Evolutionary conservation across 768 basidiomycete species (phyloP), one percentile per base, ranked within the genome.

Genomic region (Paxillus ammoniavirescens): DNA sequence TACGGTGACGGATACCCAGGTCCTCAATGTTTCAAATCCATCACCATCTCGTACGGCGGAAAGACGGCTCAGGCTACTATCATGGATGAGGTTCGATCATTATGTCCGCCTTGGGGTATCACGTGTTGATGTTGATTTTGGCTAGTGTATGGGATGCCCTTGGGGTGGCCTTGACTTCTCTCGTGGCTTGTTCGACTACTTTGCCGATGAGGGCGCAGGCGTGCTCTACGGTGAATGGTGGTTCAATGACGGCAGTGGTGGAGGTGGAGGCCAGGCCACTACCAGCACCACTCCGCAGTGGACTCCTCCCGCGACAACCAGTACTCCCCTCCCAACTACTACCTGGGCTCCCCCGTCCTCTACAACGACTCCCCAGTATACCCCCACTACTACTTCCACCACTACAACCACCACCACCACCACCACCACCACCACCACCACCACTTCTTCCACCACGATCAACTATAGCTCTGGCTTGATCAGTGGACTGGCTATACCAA

Each of bases 101-200:
- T 14, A 48, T 17, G 15, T 44, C 35, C n/a, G 36, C 21, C 26
- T 30, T 45, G 9, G 36, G 17, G 35, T 52, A 28, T 28, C 23
- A n/a, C 52, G 49, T 50, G 52, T 23, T 52, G 42, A 42, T 28
- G 26, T 42, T 50, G 26, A 49, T 49, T 17, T 33, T 47, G 1
- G 49, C 18, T 56, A 87, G 81, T 90, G 89, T 65, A 81, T 82
- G 42, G 80, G 77, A 17, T 92, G 90, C 65, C 81, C 82, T 23
- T 77, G 65, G 33, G 78, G 76, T 26, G 89, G 81, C 40, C 78
- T 91, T 26, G 91, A 93, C 71, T 73, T 91, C 51, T 83, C 84
- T 26, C 62, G 69, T 13, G 83, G 84, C 49, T 76, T 92, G 44
- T 92, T 93, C 71, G 53, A 69, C 28, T 80, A 72, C 75, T 89